A percentile compares a stretch with the other conserved stretches of the same genome.
phyloP scores from a whole-genome alignment of 2,329 filamentous ascomycete species.

The Penicillium sp. region DNA sequence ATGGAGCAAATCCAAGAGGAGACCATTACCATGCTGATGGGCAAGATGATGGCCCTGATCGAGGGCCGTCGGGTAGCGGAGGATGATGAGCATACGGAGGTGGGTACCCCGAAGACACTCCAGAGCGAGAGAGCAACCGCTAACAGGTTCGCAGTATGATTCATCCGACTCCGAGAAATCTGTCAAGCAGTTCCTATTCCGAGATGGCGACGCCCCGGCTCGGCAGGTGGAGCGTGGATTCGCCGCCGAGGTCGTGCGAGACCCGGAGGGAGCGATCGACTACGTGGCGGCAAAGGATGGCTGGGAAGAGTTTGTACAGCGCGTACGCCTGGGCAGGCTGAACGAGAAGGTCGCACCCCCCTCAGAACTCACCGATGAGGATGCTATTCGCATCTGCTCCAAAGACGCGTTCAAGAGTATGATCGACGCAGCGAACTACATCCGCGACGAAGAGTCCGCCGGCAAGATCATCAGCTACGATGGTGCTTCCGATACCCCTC shows the following conservation, averaged over 20 bases:
- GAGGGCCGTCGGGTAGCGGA: conserved; percentile 20
- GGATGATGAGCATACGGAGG: conserved; percentile 29
- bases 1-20: conserved; percentile 17
- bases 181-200: conserved; percentile 26
- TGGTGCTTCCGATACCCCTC: conserved; percentile 10
- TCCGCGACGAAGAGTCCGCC: conserved; percentile 14
- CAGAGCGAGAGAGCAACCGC: background rate
- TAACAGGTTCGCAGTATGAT: conserved; percentile 25
- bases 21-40: conserved; percentile 18
- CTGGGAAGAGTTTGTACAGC: conserved; percentile 43
- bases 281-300: conserved; percentile 35
- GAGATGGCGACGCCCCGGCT: conserved; percentile 19
- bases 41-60: conserved; percentile 21
- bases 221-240: conserved; percentile 34
- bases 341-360: conserved; percentile 39
- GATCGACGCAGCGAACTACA: conserved; percentile 29
- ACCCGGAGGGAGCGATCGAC: conserved; percentile 33
- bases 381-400: conserved; percentile 25
- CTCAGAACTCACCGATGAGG: conserved; percentile 28
- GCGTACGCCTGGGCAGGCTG: conserved; percentile 38
- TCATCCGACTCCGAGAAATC: conserved; percentile 29
- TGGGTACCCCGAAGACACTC: background rate
- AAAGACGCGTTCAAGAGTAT: conserved; percentile 26
- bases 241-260: conserved; percentile 35
- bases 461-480: conserved; percentile 3